Base-by-base conservation (phyloP, 1,284 basidiomycete species). In the Ganoderma meredithae region DNA sequence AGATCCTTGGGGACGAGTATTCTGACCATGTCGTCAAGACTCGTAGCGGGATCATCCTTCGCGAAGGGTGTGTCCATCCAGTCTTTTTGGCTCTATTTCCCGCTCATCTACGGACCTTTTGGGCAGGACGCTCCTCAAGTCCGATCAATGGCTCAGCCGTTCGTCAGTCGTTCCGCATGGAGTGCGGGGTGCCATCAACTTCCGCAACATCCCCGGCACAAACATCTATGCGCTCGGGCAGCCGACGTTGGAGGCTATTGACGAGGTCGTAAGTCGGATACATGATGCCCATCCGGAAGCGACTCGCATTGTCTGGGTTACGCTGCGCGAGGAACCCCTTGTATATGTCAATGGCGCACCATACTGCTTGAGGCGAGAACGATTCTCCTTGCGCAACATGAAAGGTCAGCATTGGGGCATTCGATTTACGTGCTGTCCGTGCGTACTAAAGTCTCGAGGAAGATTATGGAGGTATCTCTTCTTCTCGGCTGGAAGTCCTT, bases 391-490 rank as follows among this genome's bases (percentile, higher is more conserved):
- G 69, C 85, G 95, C 59, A 96, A 96, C 75, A 94, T 96, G 91
- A 95, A 93, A 84, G 92, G 92, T 90, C 25, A 40, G 69, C 39
- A n/a, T 13, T 33, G 15, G 10, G 44, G 43, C 60, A 22, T 4
- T 22, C 1, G 9, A 8, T 47, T 2, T 7, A 5, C 6, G 31
- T 36, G 3, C 12, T 22, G 49, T 22, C 8, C 17, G 62, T 43
- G 36, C 36, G n/a, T 66, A 44, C 60, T 74, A 22, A 70, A 55
- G 25, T 7, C 59, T 33, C 15, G 27, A 8, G 65, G 8, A 72
- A 95, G 95, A 97, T 79, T 97, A 95, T 79, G 93, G 95, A 53
- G 96, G 96, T 6, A 98, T 99, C 59, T 97, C 96, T 0, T 88
- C 94, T 7, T 89, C 90, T 27, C 88, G 97, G 19, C 81, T 98